phyloP scores from a whole-genome alignment of 1,284 basidiomycete genomes.

The Somion occarium region DNA sequence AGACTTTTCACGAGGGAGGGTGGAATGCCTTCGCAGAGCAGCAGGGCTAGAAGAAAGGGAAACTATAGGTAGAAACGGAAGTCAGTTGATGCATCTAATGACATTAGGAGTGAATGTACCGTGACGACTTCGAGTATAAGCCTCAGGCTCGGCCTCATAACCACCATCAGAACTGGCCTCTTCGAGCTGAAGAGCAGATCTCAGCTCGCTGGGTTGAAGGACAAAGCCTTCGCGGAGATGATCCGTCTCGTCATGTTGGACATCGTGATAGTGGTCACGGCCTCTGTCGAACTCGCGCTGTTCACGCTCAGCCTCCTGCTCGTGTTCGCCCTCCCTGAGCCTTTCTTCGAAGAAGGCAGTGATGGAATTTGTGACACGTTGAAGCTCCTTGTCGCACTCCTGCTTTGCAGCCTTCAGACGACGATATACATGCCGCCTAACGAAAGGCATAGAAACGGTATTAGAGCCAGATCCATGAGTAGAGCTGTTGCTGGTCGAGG shows the following conservation, averaged over 20 bases:
- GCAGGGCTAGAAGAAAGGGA: constrained; percentile 63
- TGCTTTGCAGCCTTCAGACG: constrained; percentile 92
- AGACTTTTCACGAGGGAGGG: constrained; percentile 63
- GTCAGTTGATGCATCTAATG: constrained; percentile 49
- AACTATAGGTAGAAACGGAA: constrained; percentile 45
- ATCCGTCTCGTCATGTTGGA: constrained; percentile 43
- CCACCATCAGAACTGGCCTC: constrained; percentile 75
- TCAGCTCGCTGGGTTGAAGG: constrained; percentile 50
- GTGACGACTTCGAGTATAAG: constrained; percentile 63
- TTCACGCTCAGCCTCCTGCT: constrained; percentile 56
- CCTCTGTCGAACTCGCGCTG: constrained; percentile 49
- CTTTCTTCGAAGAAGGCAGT: constrained; percentile 92
- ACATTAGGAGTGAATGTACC: constrained; percentile 44
- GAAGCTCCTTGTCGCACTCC: constrained; percentile 93
- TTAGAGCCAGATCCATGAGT: constrained; percentile 52
- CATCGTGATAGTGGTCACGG: constrained; percentile 34
- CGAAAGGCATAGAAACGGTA: constrained; percentile 86
- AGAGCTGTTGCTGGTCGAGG: constrained; percentile 31
- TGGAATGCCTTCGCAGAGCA: constrained; percentile 61
- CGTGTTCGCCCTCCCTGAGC: constrained; percentile 70
- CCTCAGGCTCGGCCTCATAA: constrained; percentile 72
- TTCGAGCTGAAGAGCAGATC: constrained; percentile 54
- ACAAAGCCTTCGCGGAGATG: constrained; percentile 54
- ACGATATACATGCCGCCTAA: constrained; percentile 89
- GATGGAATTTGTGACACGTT: constrained; percentile 89